Conservation (phyloP, 2,329 filamentous ascomycete genomes). For the Acrocalymma vagum region DNA sequence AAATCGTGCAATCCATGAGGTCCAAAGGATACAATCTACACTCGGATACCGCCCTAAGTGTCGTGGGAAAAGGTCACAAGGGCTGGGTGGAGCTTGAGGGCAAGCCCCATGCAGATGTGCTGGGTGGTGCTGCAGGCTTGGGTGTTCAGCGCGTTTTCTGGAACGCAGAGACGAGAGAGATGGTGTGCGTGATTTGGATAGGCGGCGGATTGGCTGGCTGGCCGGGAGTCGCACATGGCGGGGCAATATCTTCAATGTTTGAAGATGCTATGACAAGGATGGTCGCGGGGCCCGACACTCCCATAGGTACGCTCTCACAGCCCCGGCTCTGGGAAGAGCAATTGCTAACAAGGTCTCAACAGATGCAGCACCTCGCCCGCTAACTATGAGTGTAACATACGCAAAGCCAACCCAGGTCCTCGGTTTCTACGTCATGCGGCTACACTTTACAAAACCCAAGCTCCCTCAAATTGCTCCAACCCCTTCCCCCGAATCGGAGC, state of each 20-base stretch:
- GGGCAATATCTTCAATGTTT: constrained; percentile 71
- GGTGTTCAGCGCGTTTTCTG: constrained; percentile 70
- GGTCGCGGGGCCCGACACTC: constrained; percentile 60
- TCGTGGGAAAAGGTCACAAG: constrained; percentile 13
- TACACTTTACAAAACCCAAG: constrained; percentile 48
- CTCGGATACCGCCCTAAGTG: constrained; percentile 26
- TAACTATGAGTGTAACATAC: constrained; percentile 64
- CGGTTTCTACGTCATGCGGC: constrained; percentile 70
- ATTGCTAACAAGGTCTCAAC: too few species aligned
- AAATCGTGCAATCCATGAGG: constrained; percentile 42
- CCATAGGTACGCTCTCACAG: constrained; percentile 31
- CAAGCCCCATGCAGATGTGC: constrained; percentile 29
- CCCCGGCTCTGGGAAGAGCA: neutral
- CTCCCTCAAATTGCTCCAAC: constrained; percentile 32
- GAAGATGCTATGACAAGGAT: constrained; percentile 75
- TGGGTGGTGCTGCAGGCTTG: constrained; percentile 52
- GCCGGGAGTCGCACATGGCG: constrained; percentile 77
- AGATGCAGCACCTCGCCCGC: constrained; percentile 42
- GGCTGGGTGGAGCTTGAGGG: constrained; percentile 39
- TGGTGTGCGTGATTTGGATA: constrained; percentile 72
- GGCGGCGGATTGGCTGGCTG: constrained; percentile 73
- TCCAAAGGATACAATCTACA: constrained; percentile 35
- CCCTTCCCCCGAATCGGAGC: constrained; percentile 28
- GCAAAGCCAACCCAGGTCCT: constrained; percentile 66
- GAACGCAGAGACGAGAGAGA: constrained; percentile 65